These are phyloP conservation scores for Picocystis salinarum DNA, from an alignment of 139 green algal genomes.

Conservation along the genomic window DNA sequence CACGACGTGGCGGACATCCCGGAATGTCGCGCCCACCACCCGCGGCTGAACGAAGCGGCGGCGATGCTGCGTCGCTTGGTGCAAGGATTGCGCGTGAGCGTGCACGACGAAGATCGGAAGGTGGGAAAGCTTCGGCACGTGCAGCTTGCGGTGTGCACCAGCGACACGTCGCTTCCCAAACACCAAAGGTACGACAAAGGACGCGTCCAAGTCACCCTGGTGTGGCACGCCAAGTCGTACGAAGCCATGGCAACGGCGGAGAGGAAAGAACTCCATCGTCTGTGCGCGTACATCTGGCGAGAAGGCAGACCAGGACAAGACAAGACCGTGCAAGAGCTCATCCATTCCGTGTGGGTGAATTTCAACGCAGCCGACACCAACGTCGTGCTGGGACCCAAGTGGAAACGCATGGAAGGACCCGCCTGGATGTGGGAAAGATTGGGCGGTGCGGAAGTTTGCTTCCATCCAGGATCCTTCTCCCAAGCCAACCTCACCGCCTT, in stretches of 20 bases:
- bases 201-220: constrained; percentile 33
- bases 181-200: no score
- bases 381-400: constrained; percentile 12
- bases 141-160: no score
- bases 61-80: constrained; percentile 10
- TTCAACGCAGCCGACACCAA: constrained; percentile 35
- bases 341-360: constrained; percentile 54
- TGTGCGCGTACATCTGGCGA: no score
- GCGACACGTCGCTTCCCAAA: no score
- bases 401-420: constrained; percentile 11
- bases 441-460: constrained; percentile 28
- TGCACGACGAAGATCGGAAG: constrained; percentile 21
- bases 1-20: constrained; percentile 25
- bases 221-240: constrained; percentile 15
- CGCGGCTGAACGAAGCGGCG: constrained; percentile 30
- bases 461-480: constrained; percentile 30
- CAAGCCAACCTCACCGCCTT: constrained; percentile 48
- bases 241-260: not conserved
- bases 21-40: constrained; percentile 28
- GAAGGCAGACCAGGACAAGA: no score
- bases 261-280: no score
- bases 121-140: constrained; percentile 35
- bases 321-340: no score
- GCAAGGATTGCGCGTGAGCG: constrained; percentile 2
- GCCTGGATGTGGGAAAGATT: constrained; percentile 31